phyloP scores from a whole-genome alignment of 495 filamentous ascomycete species.

The Aspergillus incahuasiensis region DNA sequence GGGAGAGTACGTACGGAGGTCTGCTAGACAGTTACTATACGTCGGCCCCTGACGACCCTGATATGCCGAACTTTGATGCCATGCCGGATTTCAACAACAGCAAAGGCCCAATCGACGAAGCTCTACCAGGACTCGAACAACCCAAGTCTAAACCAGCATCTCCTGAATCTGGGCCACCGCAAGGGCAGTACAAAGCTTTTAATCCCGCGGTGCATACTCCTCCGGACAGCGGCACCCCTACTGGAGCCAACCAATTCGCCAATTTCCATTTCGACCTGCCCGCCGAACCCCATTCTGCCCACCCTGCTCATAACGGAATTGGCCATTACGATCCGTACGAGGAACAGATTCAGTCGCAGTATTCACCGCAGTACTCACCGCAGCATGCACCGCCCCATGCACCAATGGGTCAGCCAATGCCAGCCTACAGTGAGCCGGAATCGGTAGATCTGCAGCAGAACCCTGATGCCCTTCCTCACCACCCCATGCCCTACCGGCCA shows the following conservation, averaged over 20 bases:
- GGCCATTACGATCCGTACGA: slow-evolving; percentile 16
- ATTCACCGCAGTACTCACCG: slow-evolving; percentile 3
- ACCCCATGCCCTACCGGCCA: slow-evolving; percentile 75
- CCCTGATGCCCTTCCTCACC: slow-evolving; percentile 64
- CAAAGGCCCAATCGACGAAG: slow-evolving; percentile 43
- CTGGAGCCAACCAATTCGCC: slow-evolving; percentile 49
- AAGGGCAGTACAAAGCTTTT: slow-evolving; percentile 33
- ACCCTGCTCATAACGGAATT: slow-evolving; percentile 31
- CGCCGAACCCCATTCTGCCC: slow-evolving; percentile 50
- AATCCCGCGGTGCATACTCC: slow-evolving; percentile 55
- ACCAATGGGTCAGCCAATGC: slow-evolving; percentile 7
- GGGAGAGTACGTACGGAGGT: slow-evolving; percentile 18
- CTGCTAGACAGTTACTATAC: slow-evolving; percentile 42
- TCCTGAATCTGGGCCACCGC: slow-evolving; percentile 17
- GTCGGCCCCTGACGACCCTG: slow-evolving; percentile 36
- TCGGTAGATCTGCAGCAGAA: slow-evolving; percentile 34
- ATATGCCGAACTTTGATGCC: slow-evolving; percentile 74
- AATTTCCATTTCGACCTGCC: slow-evolving; percentile 67
- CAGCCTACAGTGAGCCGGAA: slow-evolving; percentile 15
- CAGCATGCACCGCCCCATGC: neutral
- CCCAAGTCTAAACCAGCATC: slow-evolving; percentile 24
- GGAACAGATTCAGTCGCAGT: slow-evolving; percentile 10
- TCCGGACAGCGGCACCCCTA: slow-evolving; percentile 53
- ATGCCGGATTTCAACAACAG: slow-evolving; percentile 39
- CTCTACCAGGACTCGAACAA: slow-evolving; percentile 44